These are phyloP conservation scores for Chlamydomonas asymmetrica DNA, from an alignment of 139 green algal genomes.

Conservation along the genomic window DNA sequence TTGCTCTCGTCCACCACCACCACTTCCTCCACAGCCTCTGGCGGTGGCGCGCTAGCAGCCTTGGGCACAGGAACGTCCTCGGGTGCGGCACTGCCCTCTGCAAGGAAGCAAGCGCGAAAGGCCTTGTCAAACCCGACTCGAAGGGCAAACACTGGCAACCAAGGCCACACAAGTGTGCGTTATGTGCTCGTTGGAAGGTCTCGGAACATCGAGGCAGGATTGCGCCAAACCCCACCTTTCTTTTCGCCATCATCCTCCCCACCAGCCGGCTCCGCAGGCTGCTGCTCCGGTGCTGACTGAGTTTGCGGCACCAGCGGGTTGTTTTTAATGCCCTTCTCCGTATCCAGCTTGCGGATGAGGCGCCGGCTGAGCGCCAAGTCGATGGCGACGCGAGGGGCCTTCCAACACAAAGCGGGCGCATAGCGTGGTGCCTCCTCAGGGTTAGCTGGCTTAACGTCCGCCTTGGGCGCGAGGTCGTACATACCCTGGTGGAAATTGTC, in stretches of 20 bases:
- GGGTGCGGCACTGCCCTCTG: constrained; percentile 22
- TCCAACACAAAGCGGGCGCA: constrained; percentile 59
- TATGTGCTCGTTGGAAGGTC: too few species aligned
- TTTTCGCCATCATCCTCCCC: too few species aligned
- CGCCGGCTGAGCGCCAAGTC: constrained; percentile 64
- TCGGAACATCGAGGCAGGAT: too few species aligned
- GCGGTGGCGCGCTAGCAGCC: constrained; percentile 13
- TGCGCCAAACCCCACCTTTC: too few species aligned
- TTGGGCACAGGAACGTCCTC: constrained; percentile 9
- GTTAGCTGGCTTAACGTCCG: constrained; percentile 9
- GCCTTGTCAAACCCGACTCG: background rate
- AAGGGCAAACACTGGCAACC: too few species aligned
- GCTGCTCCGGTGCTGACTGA: too few species aligned
- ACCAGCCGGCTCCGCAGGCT: too few species aligned
- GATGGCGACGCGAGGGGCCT: constrained; percentile 43
- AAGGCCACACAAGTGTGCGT: too few species aligned
- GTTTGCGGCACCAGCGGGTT: constrained; percentile 60
- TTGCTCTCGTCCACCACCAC: constrained; percentile 29
- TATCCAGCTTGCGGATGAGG: constrained; percentile 73
- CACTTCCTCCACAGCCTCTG: constrained; percentile 18
- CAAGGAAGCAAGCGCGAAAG: background rate
- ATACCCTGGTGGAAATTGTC: constrained; percentile 56
- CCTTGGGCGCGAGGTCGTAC: constrained; percentile 37
- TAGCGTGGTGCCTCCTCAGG: constrained; percentile 14
- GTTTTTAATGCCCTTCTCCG: constrained; percentile 70